A percentile compares a stretch with the other conserved stretches of the same genome.
These are phyloP conservation scores for Arctium lappa DNA, from an alignment of 129 eudicot species.

Conservation along the genomic window DNA sequence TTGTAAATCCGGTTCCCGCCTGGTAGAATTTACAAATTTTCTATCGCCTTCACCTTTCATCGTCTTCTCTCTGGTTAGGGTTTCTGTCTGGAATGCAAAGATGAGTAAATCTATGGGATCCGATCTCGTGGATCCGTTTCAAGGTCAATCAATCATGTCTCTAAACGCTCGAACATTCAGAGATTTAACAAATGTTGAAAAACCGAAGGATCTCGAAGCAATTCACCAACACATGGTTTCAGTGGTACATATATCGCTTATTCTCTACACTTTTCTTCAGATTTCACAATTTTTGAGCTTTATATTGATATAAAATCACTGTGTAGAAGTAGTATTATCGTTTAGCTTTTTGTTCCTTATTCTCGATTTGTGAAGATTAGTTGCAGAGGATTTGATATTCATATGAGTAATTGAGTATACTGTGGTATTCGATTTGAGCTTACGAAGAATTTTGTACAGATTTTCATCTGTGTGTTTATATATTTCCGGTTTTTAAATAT, in stretches of 20 bases:
- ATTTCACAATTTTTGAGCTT: background rate
- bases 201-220: constrained; percentile 24
- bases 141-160: constrained; percentile 4
- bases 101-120: constrained; percentile 15
- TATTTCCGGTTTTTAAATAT: background rate
- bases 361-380: constrained; percentile 2
- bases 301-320: background rate
- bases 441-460: background rate
- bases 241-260: constrained; percentile 11
- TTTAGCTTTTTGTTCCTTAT: background rate
- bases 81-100: constrained; percentile 4
- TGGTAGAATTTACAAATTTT: background rate
- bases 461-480: background rate
- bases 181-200: background rate
- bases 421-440: background rate
- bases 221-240: constrained; percentile 22
- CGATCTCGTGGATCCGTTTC: constrained; percentile 21
- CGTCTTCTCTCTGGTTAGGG: constrained; percentile 14
- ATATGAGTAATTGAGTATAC: background rate
- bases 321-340: background rate
- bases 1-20: background rate
- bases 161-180: constrained; percentile 15
- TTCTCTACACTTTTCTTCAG: background rate
- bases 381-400: background rate
- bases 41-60: background rate